phyloP scores from a whole-genome alignment of 2,329 filamentous ascomycete species.

The Cercospora canescens region DNA sequence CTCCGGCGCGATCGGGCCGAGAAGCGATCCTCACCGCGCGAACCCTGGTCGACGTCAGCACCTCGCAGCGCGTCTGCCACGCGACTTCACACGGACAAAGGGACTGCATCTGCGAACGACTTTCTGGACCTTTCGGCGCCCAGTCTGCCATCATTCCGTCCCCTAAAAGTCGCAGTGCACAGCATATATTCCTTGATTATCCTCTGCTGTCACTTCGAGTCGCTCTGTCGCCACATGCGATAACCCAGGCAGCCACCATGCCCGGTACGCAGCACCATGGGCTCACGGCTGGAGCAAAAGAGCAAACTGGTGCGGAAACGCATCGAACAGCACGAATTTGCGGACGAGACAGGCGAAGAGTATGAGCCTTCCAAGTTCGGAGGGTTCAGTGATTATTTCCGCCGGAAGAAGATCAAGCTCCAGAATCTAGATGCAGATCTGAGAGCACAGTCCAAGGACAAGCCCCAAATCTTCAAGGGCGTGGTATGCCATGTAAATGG shows the following conservation, averaged over 20 bases:
- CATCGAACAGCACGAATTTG: constrained; percentile 70
- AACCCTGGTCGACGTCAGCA: constrained; percentile 4
- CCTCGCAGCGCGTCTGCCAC: background rate
- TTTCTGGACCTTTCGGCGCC: background rate
- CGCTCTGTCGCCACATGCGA: background rate
- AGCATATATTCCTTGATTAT: background rate
- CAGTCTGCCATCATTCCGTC: background rate
- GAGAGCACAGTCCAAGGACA: constrained; percentile 66
- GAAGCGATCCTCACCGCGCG: background rate
- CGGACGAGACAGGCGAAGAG: constrained; percentile 75
- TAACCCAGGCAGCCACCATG: constrained; percentile 9
- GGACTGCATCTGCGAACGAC: background rate
- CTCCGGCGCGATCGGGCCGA: constrained; percentile 1
- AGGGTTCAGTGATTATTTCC: constrained; percentile 88
- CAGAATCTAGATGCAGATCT: constrained; percentile 90
- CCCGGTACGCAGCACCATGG: constrained; percentile 47
- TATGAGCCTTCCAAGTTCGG: constrained; percentile 86
- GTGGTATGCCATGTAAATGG: constrained; percentile 91
- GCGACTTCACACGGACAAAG: background rate
- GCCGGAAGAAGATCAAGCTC: constrained; percentile 94
- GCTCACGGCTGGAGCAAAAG: constrained; percentile 62
- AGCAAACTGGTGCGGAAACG: constrained; percentile 62
- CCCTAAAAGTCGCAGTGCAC: background rate
- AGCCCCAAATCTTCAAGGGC: constrained; percentile 84
- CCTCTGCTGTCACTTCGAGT: background rate